Conservation (phyloP, 768 basidiomycete species). For the Mycena galericulata region DNA sequence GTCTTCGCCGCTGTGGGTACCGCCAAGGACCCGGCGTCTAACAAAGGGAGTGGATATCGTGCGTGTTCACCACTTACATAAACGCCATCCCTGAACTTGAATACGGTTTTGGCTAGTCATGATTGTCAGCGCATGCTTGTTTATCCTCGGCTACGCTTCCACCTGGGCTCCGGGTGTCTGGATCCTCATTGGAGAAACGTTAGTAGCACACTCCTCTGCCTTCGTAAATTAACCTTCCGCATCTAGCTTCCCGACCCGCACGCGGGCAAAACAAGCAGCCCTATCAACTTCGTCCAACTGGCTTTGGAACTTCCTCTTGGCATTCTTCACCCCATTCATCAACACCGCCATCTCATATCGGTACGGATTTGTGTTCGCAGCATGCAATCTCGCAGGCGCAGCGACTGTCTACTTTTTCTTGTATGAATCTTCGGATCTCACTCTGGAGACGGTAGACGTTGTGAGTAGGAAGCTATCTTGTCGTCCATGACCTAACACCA, state of each 20-base stretch:
- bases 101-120: slow-evolving; percentile 53
- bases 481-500: slow-evolving; percentile 4
- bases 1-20: slow-evolving; percentile 81
- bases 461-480: slow-evolving; percentile 46
- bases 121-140: slow-evolving; percentile 77
- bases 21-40: slow-evolving; percentile 61
- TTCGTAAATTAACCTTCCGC: slow-evolving; percentile 23
- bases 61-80: slow-evolving; percentile 31
- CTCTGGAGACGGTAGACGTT: slow-evolving; percentile 73
- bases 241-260: slow-evolving; percentile 69
- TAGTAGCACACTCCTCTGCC: slow-evolving; percentile 20
- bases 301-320: slow-evolving; percentile 78
- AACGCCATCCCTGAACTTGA: neutral
- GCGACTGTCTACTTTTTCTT: slow-evolving; percentile 78
- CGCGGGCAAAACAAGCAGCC: slow-evolving; percentile 78
- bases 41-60: slow-evolving; percentile 67
- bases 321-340: slow-evolving; percentile 87
- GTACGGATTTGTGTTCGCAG: slow-evolving; percentile 82
- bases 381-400: slow-evolving; percentile 71
- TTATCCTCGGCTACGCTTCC: slow-evolving; percentile 78
- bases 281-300: slow-evolving; percentile 75
- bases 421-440: slow-evolving; percentile 77
- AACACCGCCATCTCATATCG: slow-evolving; percentile 63
- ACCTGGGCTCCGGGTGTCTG: slow-evolving; percentile 83
- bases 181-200: slow-evolving; percentile 82